Evolutionary conservation across 75 land plant species (phyloP).

Genomic region (Isoetes taiwanensis): DNA sequence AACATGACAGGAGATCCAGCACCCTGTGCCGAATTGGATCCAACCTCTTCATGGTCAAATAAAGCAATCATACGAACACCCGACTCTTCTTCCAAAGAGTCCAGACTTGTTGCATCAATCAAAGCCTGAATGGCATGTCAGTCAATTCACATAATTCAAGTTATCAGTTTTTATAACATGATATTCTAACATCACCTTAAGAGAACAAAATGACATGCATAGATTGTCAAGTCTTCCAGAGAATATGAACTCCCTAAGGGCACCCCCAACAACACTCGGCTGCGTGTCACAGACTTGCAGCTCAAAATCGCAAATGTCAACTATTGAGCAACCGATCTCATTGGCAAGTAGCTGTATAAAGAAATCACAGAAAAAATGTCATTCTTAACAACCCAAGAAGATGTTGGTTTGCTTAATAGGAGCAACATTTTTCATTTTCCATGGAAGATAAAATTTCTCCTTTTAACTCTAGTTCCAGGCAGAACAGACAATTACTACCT

Average conservation of each 20-base stretch:
- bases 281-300: constrained; percentile 95
- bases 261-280: constrained; percentile 83
- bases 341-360: constrained; percentile 51
- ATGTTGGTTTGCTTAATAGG: background rate
- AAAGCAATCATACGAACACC: constrained; percentile 90
- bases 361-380: background rate
- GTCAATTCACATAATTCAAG: no score
- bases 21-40: constrained; percentile 96
- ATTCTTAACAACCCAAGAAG: background rate
- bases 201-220: constrained; percentile 93
- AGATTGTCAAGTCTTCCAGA: constrained; percentile 98
- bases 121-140: constrained; percentile 44
- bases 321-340: constrained; percentile 48
- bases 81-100: constrained; percentile 50
- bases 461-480: no score
- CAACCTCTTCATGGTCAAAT: constrained; percentile 98
- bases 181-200: constrained; percentile 75
- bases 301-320: constrained; percentile 92
- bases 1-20: constrained; percentile 97
- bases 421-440: background rate
- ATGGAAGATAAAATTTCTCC: no score
- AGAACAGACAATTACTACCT: no score
- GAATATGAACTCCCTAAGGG: constrained; percentile 78
- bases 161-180: no score
- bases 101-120: constrained; percentile 64